These are phyloP conservation scores for Tulasnella sp. DNA, from an alignment of 768 basidiomycete genomes.

Conservation along the genomic window DNA sequence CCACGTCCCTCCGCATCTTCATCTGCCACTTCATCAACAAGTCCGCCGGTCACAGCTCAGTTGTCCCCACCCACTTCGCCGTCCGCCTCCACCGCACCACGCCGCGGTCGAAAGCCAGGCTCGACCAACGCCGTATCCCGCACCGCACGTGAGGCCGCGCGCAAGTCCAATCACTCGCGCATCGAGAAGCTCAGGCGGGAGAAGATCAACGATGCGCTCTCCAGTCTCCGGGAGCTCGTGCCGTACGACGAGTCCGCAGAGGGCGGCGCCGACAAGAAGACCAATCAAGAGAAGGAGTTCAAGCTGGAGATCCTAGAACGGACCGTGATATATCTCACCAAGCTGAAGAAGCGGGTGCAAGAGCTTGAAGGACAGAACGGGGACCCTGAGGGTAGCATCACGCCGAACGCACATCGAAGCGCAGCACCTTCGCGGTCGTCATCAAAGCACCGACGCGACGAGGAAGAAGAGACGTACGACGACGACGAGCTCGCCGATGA, in stretches of 20 bases:
- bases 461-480: background rate
- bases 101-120: constrained; percentile 68
- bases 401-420: background rate
- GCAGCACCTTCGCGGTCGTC: constrained; percentile 4
- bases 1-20: background rate
- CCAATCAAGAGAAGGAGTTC: constrained; percentile 80
- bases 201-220: constrained; percentile 92
- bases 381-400: background rate
- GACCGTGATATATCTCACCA: constrained; percentile 77
- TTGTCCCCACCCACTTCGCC: constrained; percentile 4
- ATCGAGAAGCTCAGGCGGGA: constrained; percentile 94
- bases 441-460: background rate
- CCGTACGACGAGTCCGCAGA: constrained; percentile 47
- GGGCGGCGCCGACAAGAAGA: constrained; percentile 51
- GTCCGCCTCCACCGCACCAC: constrained; percentile 40
- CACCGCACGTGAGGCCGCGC: constrained; percentile 78
- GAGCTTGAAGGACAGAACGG: constrained; percentile 45
- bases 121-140: constrained; percentile 62
- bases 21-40: background rate
- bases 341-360: constrained; percentile 61
- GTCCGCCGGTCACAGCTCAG: constrained; percentile 8
- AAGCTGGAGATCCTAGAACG: constrained; percentile 88
- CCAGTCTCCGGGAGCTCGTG: constrained; percentile 75
- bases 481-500: constrained; percentile 15
- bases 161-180: constrained; percentile 91